A percentile compares a stretch with the other conserved stretches of the same genome.
Conservation (phyloP, 2,329 filamentous ascomycete genomes). For the Apiospora pterosperma region DNA sequence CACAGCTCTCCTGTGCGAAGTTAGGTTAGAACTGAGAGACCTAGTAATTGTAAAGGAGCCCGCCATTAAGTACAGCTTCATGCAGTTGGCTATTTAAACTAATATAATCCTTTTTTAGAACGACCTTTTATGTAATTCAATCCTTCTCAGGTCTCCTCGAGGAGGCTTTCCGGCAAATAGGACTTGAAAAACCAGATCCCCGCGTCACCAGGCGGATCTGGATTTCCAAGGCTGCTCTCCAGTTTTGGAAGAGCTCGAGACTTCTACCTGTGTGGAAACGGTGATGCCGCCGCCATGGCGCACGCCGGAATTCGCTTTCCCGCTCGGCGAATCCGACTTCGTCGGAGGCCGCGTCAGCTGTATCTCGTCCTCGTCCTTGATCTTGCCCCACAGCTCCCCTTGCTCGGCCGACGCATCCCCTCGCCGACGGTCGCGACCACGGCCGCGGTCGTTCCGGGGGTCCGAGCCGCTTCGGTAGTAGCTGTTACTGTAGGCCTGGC, state of each 20-base stretch:
- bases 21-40: too few species aligned
- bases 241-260: neutral
- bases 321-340: neutral
- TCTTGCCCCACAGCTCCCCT: neutral
- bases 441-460: neutral
- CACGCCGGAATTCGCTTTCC: neutral
- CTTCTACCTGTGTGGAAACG: neutral
- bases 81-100: too few species aligned
- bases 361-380: constrained; percentile 7
- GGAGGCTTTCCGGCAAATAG: too few species aligned
- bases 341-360: neutral
- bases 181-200: neutral
- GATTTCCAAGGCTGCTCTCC: neutral
- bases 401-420: neutral
- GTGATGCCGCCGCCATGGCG: neutral
- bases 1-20: too few species aligned
- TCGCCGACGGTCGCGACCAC: neutral
- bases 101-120: too few species aligned
- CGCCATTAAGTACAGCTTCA: too few species aligned
- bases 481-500: neutral
- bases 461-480: neutral
- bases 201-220: neutral
- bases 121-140: too few species aligned
- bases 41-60: too few species aligned
- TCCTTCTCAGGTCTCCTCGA: too few species aligned